Percentiles rank a stretch among this genome's conserved stretches.
These are phyloP conservation scores for Diaporthe vaccinii DNA, from an alignment of 2,329 filamentous ascomycete species.

Conservation along the genomic window DNA sequence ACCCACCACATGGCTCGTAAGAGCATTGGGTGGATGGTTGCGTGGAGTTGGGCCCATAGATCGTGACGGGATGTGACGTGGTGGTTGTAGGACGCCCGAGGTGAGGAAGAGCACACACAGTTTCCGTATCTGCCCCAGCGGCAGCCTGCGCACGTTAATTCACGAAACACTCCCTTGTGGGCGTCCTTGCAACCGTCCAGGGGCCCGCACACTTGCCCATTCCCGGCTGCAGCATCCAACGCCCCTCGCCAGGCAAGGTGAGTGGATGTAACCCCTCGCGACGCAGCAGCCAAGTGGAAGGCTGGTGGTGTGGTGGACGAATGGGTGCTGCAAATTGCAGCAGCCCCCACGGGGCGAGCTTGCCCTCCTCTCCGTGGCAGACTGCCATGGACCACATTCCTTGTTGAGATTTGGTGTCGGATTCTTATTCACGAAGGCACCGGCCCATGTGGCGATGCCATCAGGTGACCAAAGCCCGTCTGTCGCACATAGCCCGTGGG, in stretches of 20 bases:
- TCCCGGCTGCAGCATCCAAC: slow-evolving; percentile 5
- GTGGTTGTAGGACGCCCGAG: background rate
- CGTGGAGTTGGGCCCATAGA: slow-evolving; percentile 3
- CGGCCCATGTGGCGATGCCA: background rate
- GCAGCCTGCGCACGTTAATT: background rate
- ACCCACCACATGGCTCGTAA: background rate
- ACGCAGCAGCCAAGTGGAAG: slow-evolving; percentile 22
- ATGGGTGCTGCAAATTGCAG: background rate
- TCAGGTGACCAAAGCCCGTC: slow-evolving; percentile 1
- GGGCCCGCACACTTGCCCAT: background rate
- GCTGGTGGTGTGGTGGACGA: background rate
- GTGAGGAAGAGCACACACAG: background rate
- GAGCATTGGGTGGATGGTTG: background rate
- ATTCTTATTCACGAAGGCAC: background rate
- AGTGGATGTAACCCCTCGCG: slow-evolving; percentile 24
- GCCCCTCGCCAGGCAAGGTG: background rate
- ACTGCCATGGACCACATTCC: background rate
- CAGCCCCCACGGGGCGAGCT: background rate
- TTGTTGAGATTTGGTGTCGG: background rate
- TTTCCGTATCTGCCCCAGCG: slow-evolving; percentile 1
- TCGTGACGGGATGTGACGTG: slow-evolving; percentile 5
- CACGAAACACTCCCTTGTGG: slow-evolving; percentile 11
- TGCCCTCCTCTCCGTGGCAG: background rate
- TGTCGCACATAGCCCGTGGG: background rate
- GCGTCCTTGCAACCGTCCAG: background rate